Conservation (phyloP, 169 alveolate species). For the Toxoplasma gondii region DNA sequence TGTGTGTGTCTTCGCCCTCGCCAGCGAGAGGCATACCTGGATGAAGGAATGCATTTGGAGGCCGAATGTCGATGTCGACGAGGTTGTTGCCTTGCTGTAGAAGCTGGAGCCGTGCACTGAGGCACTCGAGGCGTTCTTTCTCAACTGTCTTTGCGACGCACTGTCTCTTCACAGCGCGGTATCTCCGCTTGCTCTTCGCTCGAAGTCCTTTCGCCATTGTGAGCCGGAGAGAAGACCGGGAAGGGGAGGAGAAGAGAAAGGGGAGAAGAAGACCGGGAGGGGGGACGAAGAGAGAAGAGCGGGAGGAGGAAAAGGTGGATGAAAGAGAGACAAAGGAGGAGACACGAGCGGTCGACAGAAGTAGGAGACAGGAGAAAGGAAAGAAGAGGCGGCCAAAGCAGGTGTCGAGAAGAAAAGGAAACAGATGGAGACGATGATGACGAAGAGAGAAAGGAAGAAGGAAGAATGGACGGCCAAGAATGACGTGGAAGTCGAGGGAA, state of each 20-base stretch:
- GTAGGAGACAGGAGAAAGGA: neutral
- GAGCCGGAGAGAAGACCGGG: neutral
- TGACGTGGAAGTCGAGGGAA: neutral
- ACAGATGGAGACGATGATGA: neutral
- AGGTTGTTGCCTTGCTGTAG: conserved; percentile 8
- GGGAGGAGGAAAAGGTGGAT: neutral
- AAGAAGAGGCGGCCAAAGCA: too few relatives aligned
- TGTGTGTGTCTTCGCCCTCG: too few relatives aligned
- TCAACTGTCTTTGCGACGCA: conserved; percentile 19
- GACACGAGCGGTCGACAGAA: neutral
- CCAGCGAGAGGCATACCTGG: conserved; percentile 21
- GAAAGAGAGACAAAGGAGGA: neutral
- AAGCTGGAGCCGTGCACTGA: neutral
- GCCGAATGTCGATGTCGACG: neutral
- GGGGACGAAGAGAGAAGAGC: neutral
- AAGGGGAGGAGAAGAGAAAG: neutral
- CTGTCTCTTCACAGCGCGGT: conserved; percentile 30
- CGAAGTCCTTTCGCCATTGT: conserved; percentile 28
- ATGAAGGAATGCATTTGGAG: conserved; percentile 28
- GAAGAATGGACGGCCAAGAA: neutral
- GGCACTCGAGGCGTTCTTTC: neutral
- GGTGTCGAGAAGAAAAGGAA: neutral
- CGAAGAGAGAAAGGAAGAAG: neutral
- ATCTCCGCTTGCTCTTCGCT: conserved; percentile 5
- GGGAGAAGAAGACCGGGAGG: neutral